phyloP scores from a whole-genome alignment of 2,329 filamentous ascomycete genomes.

The Aspergillus sp. region DNA sequence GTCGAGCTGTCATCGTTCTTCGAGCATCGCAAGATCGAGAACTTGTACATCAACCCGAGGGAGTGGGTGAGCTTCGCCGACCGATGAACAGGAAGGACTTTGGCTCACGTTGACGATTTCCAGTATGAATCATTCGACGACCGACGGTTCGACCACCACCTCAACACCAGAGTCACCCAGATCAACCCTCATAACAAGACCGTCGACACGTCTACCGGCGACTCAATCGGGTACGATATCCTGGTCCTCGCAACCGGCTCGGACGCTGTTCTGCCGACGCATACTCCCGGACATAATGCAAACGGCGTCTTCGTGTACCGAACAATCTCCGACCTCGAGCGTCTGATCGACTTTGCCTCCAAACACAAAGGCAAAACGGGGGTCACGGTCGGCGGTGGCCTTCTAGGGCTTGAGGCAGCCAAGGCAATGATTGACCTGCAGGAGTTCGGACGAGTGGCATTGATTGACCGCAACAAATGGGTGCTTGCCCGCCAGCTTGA shows the following conservation, averaged over 20 bases:
- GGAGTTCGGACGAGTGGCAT: conserved; percentile 61
- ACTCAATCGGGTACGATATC: conserved; percentile 64
- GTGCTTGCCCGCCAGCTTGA: conserved; percentile 76
- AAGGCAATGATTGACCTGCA: conserved; percentile 85
- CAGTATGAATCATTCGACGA: conserved; percentile 59
- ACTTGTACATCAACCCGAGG: conserved; percentile 74
- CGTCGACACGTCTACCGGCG: conserved; percentile 61
- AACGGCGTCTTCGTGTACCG: conserved; percentile 83
- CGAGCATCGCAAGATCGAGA: conserved; percentile 72
- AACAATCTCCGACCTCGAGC: conserved; percentile 71
- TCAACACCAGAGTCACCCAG: conserved; percentile 64
- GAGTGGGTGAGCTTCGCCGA: conserved; percentile 57
- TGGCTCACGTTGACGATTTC: conserved; percentile 1
- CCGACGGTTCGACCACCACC: conserved; percentile 61
- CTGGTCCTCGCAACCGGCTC: conserved; percentile 81
- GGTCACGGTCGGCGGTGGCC: conserved; percentile 71
- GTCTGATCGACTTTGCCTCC: conserved; percentile 63
- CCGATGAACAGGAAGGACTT: not conserved
- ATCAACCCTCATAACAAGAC: conserved; percentile 56
- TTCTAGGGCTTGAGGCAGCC: conserved; percentile 78
- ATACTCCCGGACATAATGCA: conserved; percentile 69
- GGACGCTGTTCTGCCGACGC: conserved; percentile 62
- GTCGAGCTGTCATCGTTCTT: conserved; percentile 87
- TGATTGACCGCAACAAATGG: conserved; percentile 77
- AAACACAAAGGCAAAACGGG: conserved; percentile 59